These are phyloP conservation scores for Leishmania tarentolae DNA, from an alignment of 208 protist species.

Conservation along the genomic window DNA sequence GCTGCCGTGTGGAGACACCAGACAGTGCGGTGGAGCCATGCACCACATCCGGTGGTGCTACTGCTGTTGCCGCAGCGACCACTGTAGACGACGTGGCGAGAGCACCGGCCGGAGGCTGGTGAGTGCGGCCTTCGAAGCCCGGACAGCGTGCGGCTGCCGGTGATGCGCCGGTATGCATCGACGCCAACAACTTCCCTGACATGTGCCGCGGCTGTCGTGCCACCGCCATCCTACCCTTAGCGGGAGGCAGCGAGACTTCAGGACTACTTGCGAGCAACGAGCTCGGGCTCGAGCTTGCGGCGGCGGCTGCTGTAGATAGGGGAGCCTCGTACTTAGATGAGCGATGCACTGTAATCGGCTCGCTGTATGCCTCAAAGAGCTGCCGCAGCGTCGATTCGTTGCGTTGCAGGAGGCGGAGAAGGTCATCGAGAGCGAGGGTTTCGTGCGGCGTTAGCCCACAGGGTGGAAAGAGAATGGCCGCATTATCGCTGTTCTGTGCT, in stretches of 20 bases:
- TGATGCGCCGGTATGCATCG: not conserved
- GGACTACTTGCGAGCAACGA: constrained; percentile 8
- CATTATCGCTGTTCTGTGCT: not conserved
- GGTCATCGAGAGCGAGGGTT: constrained; percentile 37
- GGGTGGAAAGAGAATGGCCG: constrained; percentile 2
- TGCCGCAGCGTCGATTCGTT: constrained; percentile 68
- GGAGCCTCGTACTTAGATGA: constrained; percentile 32
- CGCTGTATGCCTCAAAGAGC: constrained; percentile 72
- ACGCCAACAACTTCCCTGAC: not conserved
- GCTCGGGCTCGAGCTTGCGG: constrained; percentile 15
- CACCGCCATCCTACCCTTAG: not conserved
- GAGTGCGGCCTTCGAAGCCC: not conserved
- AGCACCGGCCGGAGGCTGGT: not conserved
- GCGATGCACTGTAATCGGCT: constrained; percentile 38
- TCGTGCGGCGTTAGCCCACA: constrained; percentile 6
- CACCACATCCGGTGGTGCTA: not conserved
- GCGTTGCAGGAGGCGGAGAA: constrained; percentile 46
- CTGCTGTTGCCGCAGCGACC: constrained; percentile 3
- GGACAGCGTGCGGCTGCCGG: not conserved
- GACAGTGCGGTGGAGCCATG: not conserved
- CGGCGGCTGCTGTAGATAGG: constrained; percentile 23
- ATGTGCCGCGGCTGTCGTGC: not conserved
- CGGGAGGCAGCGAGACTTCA: not conserved
- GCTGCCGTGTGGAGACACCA: constrained; percentile 17
- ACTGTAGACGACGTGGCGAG: not conserved